A percentile compares a stretch with the other conserved stretches of the same genome.
phyloP scores from a whole-genome alignment of 2,329 filamentous ascomycete genomes.

The Cytospora mali region DNA sequence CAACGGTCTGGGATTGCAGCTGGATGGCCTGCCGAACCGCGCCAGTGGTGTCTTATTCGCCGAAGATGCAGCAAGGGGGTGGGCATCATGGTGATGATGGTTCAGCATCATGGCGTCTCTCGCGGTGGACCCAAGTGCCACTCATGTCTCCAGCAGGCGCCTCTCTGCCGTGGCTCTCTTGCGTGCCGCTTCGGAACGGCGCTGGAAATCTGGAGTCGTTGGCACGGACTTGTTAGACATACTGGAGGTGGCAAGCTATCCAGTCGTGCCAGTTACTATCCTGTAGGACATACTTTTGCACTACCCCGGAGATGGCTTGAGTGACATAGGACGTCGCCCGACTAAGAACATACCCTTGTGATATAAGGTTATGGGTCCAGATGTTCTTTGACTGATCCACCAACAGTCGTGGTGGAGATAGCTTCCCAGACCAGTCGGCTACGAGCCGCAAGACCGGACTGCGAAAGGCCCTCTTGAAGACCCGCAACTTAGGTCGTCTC shows the following conservation, averaged over 20 bases:
- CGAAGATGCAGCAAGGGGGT: constrained; percentile 21
- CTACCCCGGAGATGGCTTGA: constrained; percentile 1
- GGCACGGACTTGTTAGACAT: not conserved
- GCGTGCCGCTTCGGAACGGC: constrained; percentile 3
- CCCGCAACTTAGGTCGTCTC: constrained; percentile 10
- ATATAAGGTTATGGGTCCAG: not conserved
- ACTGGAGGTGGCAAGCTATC: not conserved
- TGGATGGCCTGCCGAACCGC: constrained; percentile 11
- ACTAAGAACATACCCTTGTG: not conserved
- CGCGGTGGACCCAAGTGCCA: constrained; percentile 7
- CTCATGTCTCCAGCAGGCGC: constrained; percentile 5
- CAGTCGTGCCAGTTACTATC: too few species aligned
- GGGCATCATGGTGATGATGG: not conserved
- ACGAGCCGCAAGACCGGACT: constrained; percentile 1
- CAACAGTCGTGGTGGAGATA: not conserved
- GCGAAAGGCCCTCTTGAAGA: not conserved
- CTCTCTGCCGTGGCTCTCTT: constrained; percentile 8
- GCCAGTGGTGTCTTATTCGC: constrained; percentile 10
- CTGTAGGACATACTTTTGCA: not conserved
- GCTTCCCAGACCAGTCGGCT: not conserved
- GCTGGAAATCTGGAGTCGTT: constrained; percentile 5
- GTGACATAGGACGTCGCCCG: not conserved
- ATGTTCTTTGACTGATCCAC: not conserved
- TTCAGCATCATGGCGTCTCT: constrained; percentile 1
- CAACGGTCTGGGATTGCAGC: constrained; percentile 12